Evolutionary conservation across 306 rosid genomes (phyloP).

Genomic region (Trifolium pratense): DNA sequence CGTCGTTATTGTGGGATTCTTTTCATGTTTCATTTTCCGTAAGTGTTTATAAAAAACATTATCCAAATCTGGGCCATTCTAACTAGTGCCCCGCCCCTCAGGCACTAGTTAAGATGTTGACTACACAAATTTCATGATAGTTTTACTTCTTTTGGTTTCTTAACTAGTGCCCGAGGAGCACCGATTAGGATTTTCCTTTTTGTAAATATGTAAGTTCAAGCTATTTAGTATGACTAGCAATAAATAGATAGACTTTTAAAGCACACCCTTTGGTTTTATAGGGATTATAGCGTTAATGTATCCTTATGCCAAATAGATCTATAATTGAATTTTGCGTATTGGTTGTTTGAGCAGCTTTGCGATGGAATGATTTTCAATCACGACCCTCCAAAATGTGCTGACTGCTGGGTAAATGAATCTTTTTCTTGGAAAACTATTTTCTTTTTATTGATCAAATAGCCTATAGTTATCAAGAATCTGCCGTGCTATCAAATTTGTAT

Average conservation of each 20-base stretch:
- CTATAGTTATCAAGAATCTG: constrained; percentile 11
- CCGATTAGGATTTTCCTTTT: too few relatives aligned
- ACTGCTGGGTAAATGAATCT: constrained; percentile 76
- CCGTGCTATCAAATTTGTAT: constrained; percentile 12
- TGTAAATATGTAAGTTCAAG: constrained; percentile 30
- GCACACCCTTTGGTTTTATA: neutral
- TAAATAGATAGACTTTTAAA: too few relatives aligned
- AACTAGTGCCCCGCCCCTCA: too few relatives aligned
- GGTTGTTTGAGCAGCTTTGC: constrained; percentile 76
- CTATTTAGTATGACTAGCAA: constrained; percentile 28
- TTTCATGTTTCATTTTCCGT: too few relatives aligned
- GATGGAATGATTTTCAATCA: constrained; percentile 93
- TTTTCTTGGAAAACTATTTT: constrained; percentile 39
- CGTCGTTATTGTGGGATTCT: neutral
- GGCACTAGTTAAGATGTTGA: too few relatives aligned
- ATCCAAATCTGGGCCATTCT: neutral
- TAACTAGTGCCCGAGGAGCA: too few relatives aligned
- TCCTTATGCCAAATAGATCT: constrained; percentile 34
- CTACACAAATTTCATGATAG: too few relatives aligned
- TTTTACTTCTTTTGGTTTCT: too few relatives aligned
- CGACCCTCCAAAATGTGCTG: constrained; percentile 80
- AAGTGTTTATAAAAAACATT: neutral
- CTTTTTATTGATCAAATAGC: constrained; percentile 14
- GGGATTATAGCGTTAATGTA: constrained; percentile 17
- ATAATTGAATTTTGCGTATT: constrained; percentile 45